Conservation (phyloP, 106 monocot species). For the Dendrobium catenatum region DNA sequence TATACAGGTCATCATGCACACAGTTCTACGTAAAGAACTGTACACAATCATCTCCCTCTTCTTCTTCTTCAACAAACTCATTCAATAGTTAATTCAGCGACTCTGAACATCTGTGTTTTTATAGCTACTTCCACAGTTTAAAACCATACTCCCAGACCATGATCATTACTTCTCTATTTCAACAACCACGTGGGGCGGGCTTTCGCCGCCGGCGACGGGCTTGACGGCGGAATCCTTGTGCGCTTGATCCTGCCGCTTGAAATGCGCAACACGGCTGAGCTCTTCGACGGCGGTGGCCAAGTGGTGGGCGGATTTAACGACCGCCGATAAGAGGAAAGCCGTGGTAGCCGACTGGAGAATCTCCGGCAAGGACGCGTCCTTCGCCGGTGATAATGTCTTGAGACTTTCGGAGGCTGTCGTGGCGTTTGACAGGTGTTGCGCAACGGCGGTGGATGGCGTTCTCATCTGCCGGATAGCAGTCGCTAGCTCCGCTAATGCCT, state of each 20-base stretch:
- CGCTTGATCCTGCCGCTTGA: neutral
- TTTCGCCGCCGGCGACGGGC: constrained; percentile 14
- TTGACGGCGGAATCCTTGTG: constrained; percentile 9
- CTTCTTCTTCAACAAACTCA: no score
- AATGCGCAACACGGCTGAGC: neutral
- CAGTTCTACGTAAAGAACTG: no score
- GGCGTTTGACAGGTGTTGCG: constrained; percentile 4
- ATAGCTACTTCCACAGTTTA: no score
- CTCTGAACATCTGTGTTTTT: no score
- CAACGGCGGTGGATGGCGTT: constrained; percentile 4
- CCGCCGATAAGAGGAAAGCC: neutral
- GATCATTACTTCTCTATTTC: neutral
- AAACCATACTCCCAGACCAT: no score
- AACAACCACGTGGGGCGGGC: constrained; percentile 1
- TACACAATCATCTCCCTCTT: no score
- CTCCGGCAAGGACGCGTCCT: neutral
- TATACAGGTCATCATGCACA: no score
- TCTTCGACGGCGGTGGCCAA: neutral
- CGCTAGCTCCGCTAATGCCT: constrained; percentile 11
- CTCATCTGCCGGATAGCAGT: constrained; percentile 11
- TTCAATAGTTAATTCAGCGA: no score
- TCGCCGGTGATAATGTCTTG: neutral
- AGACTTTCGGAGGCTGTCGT: neutral
- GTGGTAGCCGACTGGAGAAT: neutral
- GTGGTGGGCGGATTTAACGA: neutral